Conservation (phyloP, 176 grass and related monocot genomes). For the Microstegium vimineum region DNA sequence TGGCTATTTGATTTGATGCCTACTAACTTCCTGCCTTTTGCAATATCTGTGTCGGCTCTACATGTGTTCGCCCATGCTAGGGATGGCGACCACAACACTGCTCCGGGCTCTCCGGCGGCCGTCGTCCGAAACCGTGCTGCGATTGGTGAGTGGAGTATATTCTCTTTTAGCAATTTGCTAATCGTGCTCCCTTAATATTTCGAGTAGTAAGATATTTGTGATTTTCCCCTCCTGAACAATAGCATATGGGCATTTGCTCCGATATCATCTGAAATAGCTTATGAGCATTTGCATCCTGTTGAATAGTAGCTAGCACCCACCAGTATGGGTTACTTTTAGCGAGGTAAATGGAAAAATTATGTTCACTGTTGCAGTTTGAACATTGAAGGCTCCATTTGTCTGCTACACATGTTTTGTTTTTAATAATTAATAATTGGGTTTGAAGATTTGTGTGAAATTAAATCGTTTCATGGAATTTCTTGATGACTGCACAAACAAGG, state of each 20-base stretch:
- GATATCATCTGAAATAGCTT: not conserved
- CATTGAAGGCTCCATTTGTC: not conserved
- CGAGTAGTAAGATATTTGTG: not conserved
- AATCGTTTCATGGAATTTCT: not conserved
- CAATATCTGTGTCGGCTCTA: not conserved
- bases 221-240: not conserved
- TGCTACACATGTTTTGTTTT: not conserved
- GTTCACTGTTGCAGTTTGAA: not conserved
- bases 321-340: not conserved
- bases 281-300: not conserved
- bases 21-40: not conserved
- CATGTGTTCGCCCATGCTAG: not conserved
- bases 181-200: not conserved
- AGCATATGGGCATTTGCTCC: not conserved
- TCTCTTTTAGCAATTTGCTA: not conserved
- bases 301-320: not conserved
- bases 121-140: constrained; percentile 26
- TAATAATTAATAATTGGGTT: not conserved
- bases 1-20: not conserved
- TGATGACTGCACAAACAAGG: not conserved
- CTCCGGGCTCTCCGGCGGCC: constrained; percentile 48
- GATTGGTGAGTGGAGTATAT: constrained; percentile 37
- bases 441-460: not conserved
- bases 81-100: constrained; percentile 52
- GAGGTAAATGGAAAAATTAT: not conserved